Evolutionary conservation across 1,139 yeast genomes (phyloP).

Genomic region (Saccharomycopsis phalli): DNA sequence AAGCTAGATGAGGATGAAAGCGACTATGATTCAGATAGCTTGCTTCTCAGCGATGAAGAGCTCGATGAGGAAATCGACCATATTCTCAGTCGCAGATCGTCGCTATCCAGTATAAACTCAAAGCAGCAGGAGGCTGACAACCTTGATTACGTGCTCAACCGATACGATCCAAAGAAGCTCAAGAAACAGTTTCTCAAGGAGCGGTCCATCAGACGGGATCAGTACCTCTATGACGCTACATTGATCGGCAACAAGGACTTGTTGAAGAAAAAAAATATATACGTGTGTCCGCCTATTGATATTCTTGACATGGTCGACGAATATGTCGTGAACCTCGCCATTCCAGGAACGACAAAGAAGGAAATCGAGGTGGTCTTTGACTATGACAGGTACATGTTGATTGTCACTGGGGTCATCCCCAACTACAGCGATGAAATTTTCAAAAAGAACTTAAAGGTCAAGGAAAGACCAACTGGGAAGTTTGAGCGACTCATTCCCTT

Average conservation of each 20-base stretch:
- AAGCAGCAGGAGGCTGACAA: not conserved
- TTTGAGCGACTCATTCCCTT: constrained; percentile 34
- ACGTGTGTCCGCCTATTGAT: constrained; percentile 18
- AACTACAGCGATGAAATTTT: constrained; percentile 21
- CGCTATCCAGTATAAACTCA: constrained; percentile 2
- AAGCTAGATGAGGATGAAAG: constrained; percentile 1
- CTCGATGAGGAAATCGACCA: constrained; percentile 7
- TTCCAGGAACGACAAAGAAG: constrained; percentile 35
- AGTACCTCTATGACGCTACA: constrained; percentile 10
- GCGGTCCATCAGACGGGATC: constrained; percentile 8
- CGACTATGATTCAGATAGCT: constrained; percentile 6
- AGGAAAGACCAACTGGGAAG: constrained; percentile 32
- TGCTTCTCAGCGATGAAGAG: constrained; percentile 11
- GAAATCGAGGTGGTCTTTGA: constrained; percentile 32
- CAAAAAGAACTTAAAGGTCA: constrained; percentile 25
- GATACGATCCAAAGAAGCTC: constrained; percentile 5
- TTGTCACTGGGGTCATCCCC: constrained; percentile 31
- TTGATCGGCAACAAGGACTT: constrained; percentile 4
- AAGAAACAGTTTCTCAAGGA: constrained; percentile 2
- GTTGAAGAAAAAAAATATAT: constrained; percentile 5
- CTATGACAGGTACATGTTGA: constrained; percentile 31
- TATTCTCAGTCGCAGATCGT: constrained; percentile 7
- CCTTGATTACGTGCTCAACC: constrained; percentile 1
- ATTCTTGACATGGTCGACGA: constrained; percentile 31
- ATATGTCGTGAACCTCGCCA: constrained; percentile 32